Evolutionary conservation across 164 flowering plant species (phyloP).

Genomic region (Sextonia rubra): DNA sequence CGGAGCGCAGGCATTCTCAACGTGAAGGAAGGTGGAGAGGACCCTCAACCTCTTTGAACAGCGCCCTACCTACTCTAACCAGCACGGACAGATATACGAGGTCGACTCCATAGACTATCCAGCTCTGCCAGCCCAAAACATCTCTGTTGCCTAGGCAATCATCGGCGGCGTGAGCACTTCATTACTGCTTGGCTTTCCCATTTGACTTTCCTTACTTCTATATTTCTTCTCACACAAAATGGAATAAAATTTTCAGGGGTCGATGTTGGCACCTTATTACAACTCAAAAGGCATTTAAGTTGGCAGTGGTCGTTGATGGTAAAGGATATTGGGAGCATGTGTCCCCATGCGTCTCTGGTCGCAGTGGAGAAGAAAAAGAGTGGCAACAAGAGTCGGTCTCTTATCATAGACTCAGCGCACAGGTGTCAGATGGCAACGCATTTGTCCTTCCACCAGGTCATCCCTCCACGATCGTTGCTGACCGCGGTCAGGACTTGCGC

Average conservation of each 20-base stretch:
- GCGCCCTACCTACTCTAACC: conserved; percentile 26
- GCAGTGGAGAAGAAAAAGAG: conserved; percentile 3
- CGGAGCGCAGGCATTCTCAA: conserved; percentile 28
- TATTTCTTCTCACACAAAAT: not conserved
- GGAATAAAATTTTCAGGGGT: conserved; percentile 17
- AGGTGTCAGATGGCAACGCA: conserved; percentile 25
- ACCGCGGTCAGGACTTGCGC: conserved; percentile 37
- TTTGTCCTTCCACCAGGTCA: conserved; percentile 57
- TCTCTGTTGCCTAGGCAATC: conserved; percentile 27
- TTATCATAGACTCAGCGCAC: conserved; percentile 22
- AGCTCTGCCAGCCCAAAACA: conserved; percentile 31
- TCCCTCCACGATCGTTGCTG: conserved; percentile 43
- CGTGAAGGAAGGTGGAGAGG: conserved; percentile 11
- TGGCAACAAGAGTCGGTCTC: conserved; percentile 10
- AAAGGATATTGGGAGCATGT: conserved; percentile 42
- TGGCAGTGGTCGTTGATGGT: conserved; percentile 35
- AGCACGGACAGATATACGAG: conserved; percentile 30
- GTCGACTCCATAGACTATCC: conserved; percentile 20
- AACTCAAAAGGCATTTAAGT: conserved; percentile 32
- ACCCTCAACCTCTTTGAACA: conserved; percentile 30
- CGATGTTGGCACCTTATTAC: conserved; percentile 37
- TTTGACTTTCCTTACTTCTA: not conserved
- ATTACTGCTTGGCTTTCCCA: not conserved
- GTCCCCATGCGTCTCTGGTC: conserved; percentile 36
- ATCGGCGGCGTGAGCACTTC: conserved; percentile 29